A percentile compares a stretch with the other conserved stretches of the same genome.
These are phyloP conservation scores for Ophiosphaerella narmari DNA, from an alignment of 2,329 filamentous ascomycete genomes.

Conservation along the genomic window DNA sequence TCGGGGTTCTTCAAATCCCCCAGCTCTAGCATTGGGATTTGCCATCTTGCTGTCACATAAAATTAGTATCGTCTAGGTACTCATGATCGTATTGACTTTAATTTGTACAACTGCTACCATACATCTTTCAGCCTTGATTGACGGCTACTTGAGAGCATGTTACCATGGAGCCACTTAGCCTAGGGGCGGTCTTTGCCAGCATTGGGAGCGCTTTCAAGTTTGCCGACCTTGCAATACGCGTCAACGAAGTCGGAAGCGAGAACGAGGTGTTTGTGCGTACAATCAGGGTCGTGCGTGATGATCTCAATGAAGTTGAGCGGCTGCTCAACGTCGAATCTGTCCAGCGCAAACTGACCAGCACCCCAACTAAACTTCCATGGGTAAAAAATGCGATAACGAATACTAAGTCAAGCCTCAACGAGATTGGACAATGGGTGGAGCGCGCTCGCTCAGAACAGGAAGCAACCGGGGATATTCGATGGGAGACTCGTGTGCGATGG, in stretches of 20 bases:
- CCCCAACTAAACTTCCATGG: constrained; percentile 25
- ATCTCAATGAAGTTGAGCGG: constrained; percentile 26
- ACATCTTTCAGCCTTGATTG: too few species aligned
- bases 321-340: constrained; percentile 17
- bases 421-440: constrained; percentile 34
- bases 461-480: constrained; percentile 20
- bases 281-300: constrained; percentile 27
- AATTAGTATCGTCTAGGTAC: too few species aligned
- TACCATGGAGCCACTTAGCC: constrained; percentile 13
- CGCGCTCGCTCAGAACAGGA: constrained; percentile 21
- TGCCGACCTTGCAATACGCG: constrained; percentile 25
- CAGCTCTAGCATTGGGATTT: too few species aligned
- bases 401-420: constrained; percentile 23
- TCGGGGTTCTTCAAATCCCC: too few species aligned
- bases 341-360: constrained; percentile 11
- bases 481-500: constrained; percentile 24
- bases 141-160: too few species aligned
- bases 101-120: too few species aligned
- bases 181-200: constrained; percentile 17
- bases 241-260: constrained; percentile 27
- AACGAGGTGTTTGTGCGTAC: constrained; percentile 32
- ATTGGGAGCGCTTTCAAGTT: constrained; percentile 30
- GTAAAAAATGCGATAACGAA: constrained; percentile 21
- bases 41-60: too few species aligned
- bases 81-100: too few species aligned